Evolutionary conservation across 2,329 filamentous ascomycete species (phyloP), one percentile per base, ranked within the genome.

Genomic region (Ceratocystis ficicola): DNA sequence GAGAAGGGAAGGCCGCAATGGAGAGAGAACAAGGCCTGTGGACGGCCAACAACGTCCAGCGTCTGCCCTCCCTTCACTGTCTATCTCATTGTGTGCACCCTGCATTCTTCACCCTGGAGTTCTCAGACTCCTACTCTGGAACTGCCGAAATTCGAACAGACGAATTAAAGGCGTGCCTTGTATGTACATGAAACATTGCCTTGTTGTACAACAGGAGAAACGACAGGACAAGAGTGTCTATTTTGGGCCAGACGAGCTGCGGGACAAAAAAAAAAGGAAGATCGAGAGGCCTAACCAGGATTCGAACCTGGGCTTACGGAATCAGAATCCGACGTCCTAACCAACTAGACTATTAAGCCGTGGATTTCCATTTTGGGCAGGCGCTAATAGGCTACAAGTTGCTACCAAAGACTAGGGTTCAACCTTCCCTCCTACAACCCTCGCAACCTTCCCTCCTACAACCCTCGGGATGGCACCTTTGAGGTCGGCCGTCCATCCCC

Each of bases 301-400:
- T 62, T 62, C 59, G 59, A 62, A 62, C 59, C 59, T 62, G 59
- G 59, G 59, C 59, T 62, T 62, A 62, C 59, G 59, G 59, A 62
- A 62, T 41, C 36, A 41, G 36, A 41, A 41, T 41, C 36, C 36
- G 36, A 41, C 36, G 36, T 41, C 44, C 25, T 55, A 64, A 64
- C 62, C 46, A 64, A 64, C 62, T 64, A 64, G 62, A 64, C 62
- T 64, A 64, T 55, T 44, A 55, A 55, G 62, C 59, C 59, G 2
- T 46, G 6, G 41, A 3, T 3, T 28, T 44, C 1, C 4, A 15
- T 41, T 5, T 15, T 3, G 2, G 1, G 12, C 1, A 17, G 0
- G 32, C 3, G 59, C 8, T 44, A 44, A 6, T 0, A 20, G 4
- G 59, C 15, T 36, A 44, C 20, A 48, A 48, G 3, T 5, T 10